Percentiles rank a stretch among this genome's conserved stretches.
Evolutionary conservation across 2,329 filamentous ascomycete genomes (phyloP).

Genomic region (Exophiala sp.): DNA sequence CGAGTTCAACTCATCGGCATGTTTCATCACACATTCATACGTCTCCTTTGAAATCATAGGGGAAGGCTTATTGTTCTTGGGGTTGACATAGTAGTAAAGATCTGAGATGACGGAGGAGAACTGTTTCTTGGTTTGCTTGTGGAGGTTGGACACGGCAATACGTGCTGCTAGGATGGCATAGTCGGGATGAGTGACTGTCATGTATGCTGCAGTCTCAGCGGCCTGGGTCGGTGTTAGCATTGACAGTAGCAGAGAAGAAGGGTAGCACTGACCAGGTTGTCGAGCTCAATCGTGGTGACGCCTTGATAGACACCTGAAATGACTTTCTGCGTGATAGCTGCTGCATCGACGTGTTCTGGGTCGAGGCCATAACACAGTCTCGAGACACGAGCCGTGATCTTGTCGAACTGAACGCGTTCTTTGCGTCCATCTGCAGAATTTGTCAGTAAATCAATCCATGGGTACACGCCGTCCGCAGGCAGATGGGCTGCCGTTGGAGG

Average conservation of each 20-base stretch:
- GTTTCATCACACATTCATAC: slow-evolving; percentile 90
- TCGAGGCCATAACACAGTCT: slow-evolving; percentile 97
- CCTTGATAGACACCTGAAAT: slow-evolving; percentile 99
- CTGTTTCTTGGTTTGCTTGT: slow-evolving; percentile 99
- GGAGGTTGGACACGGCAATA: slow-evolving; percentile 97
- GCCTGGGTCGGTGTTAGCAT: slow-evolving; percentile 57
- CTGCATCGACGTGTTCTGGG: slow-evolving; percentile 90
- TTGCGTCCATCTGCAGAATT: slow-evolving; percentile 81
- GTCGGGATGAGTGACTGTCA: slow-evolving; percentile 98
- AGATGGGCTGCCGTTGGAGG: slow-evolving; percentile 14
- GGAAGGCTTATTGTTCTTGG: slow-evolving; percentile 75
- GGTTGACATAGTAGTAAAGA: slow-evolving; percentile 93
- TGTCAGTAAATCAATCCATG: slow-evolving; percentile 16
- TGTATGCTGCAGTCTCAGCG: slow-evolving; percentile 97
- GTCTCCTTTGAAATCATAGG: slow-evolving; percentile 94
- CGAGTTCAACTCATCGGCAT: slow-evolving; percentile 95
- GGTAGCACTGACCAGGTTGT: slow-evolving; percentile 74
- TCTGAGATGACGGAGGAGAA: slow-evolving; percentile 95
- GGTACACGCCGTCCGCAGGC: background rate
- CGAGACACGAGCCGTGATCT: slow-evolving; percentile 98
- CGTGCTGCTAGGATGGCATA: slow-evolving; percentile 97
- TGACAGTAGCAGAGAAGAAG: slow-evolving; percentile 11
- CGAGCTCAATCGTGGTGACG: slow-evolving; percentile 92
- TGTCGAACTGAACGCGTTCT: slow-evolving; percentile 99
- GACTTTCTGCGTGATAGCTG: slow-evolving; percentile 98